phyloP scores from a whole-genome alignment of 768 basidiomycete genomes.

The Rhizopogon vesiculosus region DNA sequence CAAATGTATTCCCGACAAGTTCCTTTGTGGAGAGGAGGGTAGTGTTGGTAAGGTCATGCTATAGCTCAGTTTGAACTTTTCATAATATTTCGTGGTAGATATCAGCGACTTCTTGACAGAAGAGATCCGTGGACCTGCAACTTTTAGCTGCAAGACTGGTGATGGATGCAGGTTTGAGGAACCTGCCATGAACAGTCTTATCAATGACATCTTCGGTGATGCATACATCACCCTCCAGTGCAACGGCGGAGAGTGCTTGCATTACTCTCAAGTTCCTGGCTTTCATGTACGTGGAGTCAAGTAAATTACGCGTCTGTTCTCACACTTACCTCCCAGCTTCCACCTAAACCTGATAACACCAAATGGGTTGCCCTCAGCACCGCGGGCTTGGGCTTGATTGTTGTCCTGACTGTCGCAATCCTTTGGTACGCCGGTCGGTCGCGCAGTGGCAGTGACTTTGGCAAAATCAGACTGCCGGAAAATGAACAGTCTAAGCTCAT shows the following conservation, averaged over 20 bases:
- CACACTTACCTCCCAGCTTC: conserved; percentile 39
- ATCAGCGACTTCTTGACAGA: conserved; percentile 91
- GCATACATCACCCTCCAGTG: conserved; percentile 84
- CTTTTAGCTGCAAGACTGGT: conserved; percentile 72
- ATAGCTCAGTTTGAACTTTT: neutral
- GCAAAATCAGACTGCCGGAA: conserved; percentile 73
- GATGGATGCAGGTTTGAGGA: conserved; percentile 88
- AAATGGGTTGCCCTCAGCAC: conserved; percentile 81
- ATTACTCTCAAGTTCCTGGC: conserved; percentile 93
- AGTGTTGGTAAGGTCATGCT: conserved; percentile 68
- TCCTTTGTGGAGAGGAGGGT: conserved; percentile 94
- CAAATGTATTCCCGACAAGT: conserved; percentile 87
- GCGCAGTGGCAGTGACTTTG: conserved; percentile 55
- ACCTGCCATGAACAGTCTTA: conserved; percentile 94
- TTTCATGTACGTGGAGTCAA: conserved; percentile 48
- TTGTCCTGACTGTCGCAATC: conserved; percentile 64
- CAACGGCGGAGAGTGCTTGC: conserved; percentile 88
- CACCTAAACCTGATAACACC: conserved; percentile 80
- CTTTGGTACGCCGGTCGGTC: conserved; percentile 89
- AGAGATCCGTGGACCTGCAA: conserved; percentile 87
- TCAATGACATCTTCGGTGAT: conserved; percentile 92
- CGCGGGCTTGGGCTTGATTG: conserved; percentile 70
- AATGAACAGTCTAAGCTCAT: conserved; percentile 80
- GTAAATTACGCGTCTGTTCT: neutral
- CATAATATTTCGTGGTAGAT: conserved; percentile 41